Conservation (phyloP, 2,329 filamentous ascomycete species). For the Orbilia quercus region DNA sequence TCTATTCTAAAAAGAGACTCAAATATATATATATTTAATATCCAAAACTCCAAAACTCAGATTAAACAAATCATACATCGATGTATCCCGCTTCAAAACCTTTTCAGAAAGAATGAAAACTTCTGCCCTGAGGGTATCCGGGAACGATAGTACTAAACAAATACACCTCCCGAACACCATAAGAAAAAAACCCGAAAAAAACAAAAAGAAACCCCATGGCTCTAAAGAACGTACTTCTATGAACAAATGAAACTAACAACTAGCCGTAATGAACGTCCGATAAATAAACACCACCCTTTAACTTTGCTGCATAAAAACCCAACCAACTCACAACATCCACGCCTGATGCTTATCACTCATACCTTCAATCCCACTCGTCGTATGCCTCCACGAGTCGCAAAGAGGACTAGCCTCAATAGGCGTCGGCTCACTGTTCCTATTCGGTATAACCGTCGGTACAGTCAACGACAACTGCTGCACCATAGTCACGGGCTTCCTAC, state of each 20-base stretch:
- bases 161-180: neutral
- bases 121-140: constrained; percentile 1
- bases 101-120: constrained; percentile 14
- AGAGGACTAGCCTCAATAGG: constrained; percentile 45
- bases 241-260: neutral
- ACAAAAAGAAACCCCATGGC: neutral
- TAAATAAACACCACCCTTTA: no score
- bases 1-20: no score
- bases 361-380: constrained; percentile 28
- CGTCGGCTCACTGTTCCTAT: constrained; percentile 23
- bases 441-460: constrained; percentile 9
- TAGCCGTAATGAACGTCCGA: neutral
- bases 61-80: neutral
- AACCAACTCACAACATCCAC: constrained; percentile 46
- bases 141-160: constrained; percentile 1
- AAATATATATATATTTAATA: neutral
- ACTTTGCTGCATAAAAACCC: no score
- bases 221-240: neutral
- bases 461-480: constrained; percentile 28
- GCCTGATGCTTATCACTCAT: constrained; percentile 34
- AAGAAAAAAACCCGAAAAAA: neutral
- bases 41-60: neutral
- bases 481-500: constrained; percentile 37
- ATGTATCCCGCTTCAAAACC: neutral
- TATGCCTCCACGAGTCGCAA: constrained; percentile 46